These are phyloP conservation scores for Hysterium pulicare DNA, from an alignment of 2,329 filamentous ascomycete species.

Conservation along the genomic window DNA sequence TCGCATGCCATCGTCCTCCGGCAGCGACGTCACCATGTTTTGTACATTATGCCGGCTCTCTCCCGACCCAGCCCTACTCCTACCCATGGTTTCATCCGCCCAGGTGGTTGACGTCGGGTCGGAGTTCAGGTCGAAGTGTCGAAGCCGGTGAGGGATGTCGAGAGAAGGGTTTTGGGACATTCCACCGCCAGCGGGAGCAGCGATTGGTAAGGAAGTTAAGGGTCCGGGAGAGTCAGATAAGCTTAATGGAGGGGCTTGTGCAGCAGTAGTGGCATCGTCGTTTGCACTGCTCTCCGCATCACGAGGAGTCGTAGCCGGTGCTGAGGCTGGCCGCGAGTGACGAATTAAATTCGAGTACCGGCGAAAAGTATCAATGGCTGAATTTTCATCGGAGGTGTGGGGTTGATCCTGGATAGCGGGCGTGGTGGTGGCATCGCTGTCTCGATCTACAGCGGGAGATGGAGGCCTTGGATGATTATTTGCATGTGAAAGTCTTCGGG, in stretches of 20 bases:
- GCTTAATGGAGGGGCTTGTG: conserved; percentile 10
- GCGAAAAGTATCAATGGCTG: conserved; percentile 15
- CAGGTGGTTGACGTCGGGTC: conserved; percentile 20
- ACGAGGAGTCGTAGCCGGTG: conserved; percentile 18
- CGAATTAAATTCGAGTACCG: conserved; percentile 22
- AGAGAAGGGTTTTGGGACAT: conserved; percentile 33
- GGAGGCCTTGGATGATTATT: conserved; percentile 7
- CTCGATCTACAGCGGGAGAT: conserved; percentile 21
- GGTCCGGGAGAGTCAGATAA: conserved; percentile 13
- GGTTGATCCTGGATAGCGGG: conserved; percentile 9
- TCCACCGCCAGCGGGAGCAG: conserved; percentile 13
- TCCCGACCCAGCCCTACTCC: neutral
- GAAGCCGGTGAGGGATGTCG: conserved; percentile 25
- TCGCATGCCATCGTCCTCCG: conserved; percentile 51
- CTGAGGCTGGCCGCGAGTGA: conserved; percentile 9
- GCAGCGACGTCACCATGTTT: conserved; percentile 37
- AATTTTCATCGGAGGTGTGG: conserved; percentile 6
- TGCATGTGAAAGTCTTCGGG: conserved; percentile 16
- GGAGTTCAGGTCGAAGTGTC: conserved; percentile 18
- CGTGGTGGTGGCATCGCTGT: conserved; percentile 12
- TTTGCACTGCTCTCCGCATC: conserved; percentile 14
- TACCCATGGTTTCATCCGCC: conserved; percentile 11
- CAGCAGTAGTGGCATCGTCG: conserved; percentile 14
- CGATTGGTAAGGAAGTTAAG: conserved; percentile 19
- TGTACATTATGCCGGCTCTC: conserved; percentile 18